These are phyloP conservation scores for Penicillium sp. DNA, from an alignment of 2,329 filamentous ascomycete species.

Conservation along the genomic window DNA sequence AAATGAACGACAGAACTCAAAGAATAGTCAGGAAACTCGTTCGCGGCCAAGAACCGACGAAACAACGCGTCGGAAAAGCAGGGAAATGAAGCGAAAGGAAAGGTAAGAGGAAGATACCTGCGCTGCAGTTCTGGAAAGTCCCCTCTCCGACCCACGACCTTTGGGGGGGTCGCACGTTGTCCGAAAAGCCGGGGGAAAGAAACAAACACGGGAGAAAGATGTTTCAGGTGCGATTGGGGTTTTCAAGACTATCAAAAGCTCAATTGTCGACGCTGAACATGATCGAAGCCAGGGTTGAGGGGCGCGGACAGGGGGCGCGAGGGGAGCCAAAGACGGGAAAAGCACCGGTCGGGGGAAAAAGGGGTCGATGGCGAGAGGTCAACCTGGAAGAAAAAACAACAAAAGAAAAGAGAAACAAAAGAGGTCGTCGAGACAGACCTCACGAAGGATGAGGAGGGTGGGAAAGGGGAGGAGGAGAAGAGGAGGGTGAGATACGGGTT, in stretches of 20 bases:
- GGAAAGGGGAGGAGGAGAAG: slow-evolving; percentile 4
- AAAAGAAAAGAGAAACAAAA: slow-evolving; percentile 24
- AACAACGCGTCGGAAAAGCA: slow-evolving; percentile 23
- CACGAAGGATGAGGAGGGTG: slow-evolving; percentile 13
- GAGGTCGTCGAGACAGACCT: slow-evolving; percentile 5
- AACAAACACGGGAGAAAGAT: slow-evolving; percentile 28
- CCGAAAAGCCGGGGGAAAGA: slow-evolving; percentile 23
- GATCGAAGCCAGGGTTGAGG: slow-evolving; percentile 26
- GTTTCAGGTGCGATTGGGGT: slow-evolving; percentile 29
- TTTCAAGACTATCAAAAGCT: slow-evolving; percentile 20
- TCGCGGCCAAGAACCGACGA: slow-evolving; percentile 14
- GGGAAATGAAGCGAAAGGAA: slow-evolving; percentile 18
- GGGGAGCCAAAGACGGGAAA: slow-evolving; percentile 22
- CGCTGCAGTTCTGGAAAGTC: slow-evolving; percentile 34
- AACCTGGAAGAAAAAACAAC: slow-evolving; percentile 15
- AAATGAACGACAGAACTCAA: slow-evolving; percentile 6
- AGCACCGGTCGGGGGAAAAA: slow-evolving; percentile 21
- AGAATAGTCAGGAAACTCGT: slow-evolving; percentile 25
- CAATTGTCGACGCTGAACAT: slow-evolving; percentile 28
- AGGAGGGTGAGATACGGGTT: slow-evolving; percentile 16
- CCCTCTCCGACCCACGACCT: slow-evolving; percentile 28
- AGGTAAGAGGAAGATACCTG: slow-evolving; percentile 31
- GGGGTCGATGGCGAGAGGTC: slow-evolving; percentile 11
- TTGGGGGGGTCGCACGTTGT: slow-evolving; percentile 28
- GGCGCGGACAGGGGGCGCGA: slow-evolving; percentile 35